A percentile compares a stretch with the other conserved stretches of the same genome.
These are phyloP conservation scores for Sugiyamaella novakii DNA, from an alignment of 1,139 yeast species.

Conservation along the genomic window DNA sequence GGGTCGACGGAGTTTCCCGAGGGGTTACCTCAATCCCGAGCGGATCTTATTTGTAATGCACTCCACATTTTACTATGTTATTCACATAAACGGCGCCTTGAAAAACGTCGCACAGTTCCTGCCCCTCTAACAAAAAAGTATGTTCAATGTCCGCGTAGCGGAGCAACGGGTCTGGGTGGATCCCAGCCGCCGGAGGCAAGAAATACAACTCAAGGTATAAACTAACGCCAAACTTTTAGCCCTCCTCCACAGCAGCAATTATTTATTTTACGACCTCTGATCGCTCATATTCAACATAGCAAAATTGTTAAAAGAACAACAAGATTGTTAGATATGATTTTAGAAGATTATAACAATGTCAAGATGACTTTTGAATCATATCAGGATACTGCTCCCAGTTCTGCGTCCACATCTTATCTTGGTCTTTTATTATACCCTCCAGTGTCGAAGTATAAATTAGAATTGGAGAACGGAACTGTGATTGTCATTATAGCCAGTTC, in stretches of 20 bases:
- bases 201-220: neutral
- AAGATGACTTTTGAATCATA: constrained; percentile 24
- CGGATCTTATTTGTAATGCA: constrained; percentile 56
- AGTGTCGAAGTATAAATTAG: constrained; percentile 28
- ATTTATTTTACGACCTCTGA: constrained; percentile 59
- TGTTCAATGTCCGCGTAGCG: too few relatives aligned
- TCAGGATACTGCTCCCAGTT: constrained; percentile 16
- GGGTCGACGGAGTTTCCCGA: constrained; percentile 22
- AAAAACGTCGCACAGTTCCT: constrained; percentile 45
- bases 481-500: constrained; percentile 36
- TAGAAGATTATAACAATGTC: constrained; percentile 38
- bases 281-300: constrained; percentile 71
- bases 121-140: constrained; percentile 37
- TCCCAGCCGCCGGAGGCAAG: constrained; percentile 25
- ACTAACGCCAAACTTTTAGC: constrained; percentile 1
- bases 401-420: constrained; percentile 26
- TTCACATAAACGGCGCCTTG: constrained; percentile 56
- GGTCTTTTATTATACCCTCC: constrained; percentile 39
- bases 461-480: constrained; percentile 13
- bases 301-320: constrained; percentile 50
- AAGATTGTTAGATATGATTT: constrained; percentile 48
- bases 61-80: constrained; percentile 64
- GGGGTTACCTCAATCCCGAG: constrained; percentile 39
- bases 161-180: too few relatives aligned
- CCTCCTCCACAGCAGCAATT: constrained; percentile 46